Base-by-base conservation (phyloP, 176 grass and related monocot genomes). In the Zoysia japonica region DNA sequence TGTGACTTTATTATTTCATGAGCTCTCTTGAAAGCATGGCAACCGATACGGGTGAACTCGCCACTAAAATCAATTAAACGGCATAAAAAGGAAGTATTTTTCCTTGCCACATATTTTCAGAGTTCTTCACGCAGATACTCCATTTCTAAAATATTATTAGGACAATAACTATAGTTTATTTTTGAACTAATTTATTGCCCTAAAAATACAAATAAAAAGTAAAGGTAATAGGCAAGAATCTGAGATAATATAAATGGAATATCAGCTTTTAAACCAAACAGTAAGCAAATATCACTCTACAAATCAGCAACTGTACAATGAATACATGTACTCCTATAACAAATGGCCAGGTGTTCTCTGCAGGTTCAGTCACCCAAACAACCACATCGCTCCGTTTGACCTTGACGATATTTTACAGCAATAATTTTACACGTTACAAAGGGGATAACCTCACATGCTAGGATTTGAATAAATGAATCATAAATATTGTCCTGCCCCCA, bases 231-330 rank as follows among this genome's bases (percentile, higher is more conserved):
- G 3, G 19, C 11, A 11, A 10, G 59, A 2, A 53, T 3, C n/a
- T 28, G 28, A 11, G 59, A 9, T n/a, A 9, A 60, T 20, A 19
- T 2, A 61, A 61, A 61, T 35, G 9, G 13, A 1, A 20, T 61
- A 12, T 1, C 35, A 38, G 61, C 11, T 38, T 63, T 38, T 13
- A 5, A 13, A 7, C 11, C 4, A 13, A 64, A 36, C 20, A 61
- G 7, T 61, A 28, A 61, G 9, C 1, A 64, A 64, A 64, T 6
- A 39, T 38, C 61, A 64, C 61, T 14, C 61, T 64, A 64, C 70
- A 55, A 42, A 74, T 74, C 53, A 72, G 69, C 80, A 13, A 74
- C 86, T 88, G 50, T 88, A 88, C 76, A 88, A 79, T 60, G n/a
- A 79, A 74, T 70, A 84, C 76, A 79, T 19, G 75, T 79, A 28